These are phyloP conservation scores for Eruca vesicaria DNA, from an alignment of 441 rosid species.

Conservation along the genomic window DNA sequence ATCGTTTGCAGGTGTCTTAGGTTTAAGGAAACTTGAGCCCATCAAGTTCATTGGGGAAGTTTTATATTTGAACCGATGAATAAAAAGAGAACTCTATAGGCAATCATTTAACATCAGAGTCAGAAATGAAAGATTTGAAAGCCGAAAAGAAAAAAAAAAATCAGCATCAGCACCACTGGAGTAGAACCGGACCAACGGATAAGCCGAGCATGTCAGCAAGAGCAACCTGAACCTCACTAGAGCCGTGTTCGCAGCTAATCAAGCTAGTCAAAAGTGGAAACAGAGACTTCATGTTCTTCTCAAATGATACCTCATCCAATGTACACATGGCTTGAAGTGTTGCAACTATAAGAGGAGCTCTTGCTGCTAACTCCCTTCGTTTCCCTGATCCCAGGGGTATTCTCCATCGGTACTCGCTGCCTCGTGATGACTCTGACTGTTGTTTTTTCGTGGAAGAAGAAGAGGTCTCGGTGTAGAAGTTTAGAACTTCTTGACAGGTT, in stretches of 20 bases:
- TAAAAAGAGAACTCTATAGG: constrained; percentile 11
- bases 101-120: constrained; percentile 23
- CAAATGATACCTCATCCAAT: constrained; percentile 71
- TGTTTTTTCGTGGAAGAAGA: constrained; percentile 35
- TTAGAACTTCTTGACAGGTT: constrained; percentile 76
- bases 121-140: not conserved
- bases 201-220: constrained; percentile 88
- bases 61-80: constrained; percentile 5
- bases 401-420: constrained; percentile 51
- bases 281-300: constrained; percentile 67
- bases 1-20: too few relatives aligned
- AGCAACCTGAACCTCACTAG: constrained; percentile 88
- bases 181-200: constrained; percentile 86
- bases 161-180: constrained; percentile 82
- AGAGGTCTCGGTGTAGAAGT: constrained; percentile 66
- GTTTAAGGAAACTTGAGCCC: too few relatives aligned
- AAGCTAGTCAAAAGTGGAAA: constrained; percentile 81
- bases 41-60: not conserved
- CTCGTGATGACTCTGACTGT: constrained; percentile 41
- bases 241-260: constrained; percentile 93
- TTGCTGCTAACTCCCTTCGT: constrained; percentile 89
- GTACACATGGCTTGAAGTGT: constrained; percentile 84
- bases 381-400: constrained; percentile 95
- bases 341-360: constrained; percentile 93
- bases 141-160: constrained; percentile 17